phyloP scores from a whole-genome alignment of 768 basidiomycete species.

The Auriscalpium vulgare region DNA sequence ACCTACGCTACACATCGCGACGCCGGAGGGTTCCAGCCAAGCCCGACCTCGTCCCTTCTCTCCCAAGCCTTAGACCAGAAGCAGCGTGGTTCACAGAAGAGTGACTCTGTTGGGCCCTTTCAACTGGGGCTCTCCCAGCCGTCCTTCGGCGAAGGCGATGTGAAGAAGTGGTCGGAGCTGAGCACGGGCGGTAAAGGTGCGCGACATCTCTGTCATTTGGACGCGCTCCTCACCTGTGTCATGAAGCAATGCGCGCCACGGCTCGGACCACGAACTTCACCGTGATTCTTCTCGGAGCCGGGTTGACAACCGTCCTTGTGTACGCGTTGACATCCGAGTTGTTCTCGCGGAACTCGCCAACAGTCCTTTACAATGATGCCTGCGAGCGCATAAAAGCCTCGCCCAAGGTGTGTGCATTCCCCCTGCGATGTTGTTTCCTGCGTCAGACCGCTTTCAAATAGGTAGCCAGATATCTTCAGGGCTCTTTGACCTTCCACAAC shows the following conservation, averaged over 20 bases:
- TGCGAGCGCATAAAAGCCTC: slow-evolving; percentile 44
- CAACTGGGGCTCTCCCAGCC: slow-evolving; percentile 60
- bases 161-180: slow-evolving; percentile 75
- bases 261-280: slow-evolving; percentile 43
- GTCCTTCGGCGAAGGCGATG: slow-evolving; percentile 43
- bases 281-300: slow-evolving; percentile 68
- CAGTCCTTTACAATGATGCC: slow-evolving; percentile 63
- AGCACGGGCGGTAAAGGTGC: slow-evolving; percentile 70
- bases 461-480: slow-evolving; percentile 63
- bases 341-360: slow-evolving; percentile 84
- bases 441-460: slow-evolving; percentile 21
- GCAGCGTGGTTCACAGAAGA: slow-evolving; percentile 30
- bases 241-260: slow-evolving; percentile 43
- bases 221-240: neutral
- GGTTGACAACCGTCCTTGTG: slow-evolving; percentile 63
- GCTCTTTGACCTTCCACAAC: slow-evolving; percentile 70
- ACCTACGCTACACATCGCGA: slow-evolving; percentile 9
- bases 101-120: slow-evolving; percentile 72
- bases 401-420: slow-evolving; percentile 28
- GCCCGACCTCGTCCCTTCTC: slow-evolving; percentile 39
- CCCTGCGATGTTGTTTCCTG: neutral
- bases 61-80: slow-evolving; percentile 59
- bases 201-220: neutral
- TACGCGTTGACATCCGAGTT: slow-evolving; percentile 80
- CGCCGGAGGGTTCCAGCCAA: neutral